Base-by-base conservation (phyloP, 352 stramenopile species). In the Globisporangium polare region DNA sequence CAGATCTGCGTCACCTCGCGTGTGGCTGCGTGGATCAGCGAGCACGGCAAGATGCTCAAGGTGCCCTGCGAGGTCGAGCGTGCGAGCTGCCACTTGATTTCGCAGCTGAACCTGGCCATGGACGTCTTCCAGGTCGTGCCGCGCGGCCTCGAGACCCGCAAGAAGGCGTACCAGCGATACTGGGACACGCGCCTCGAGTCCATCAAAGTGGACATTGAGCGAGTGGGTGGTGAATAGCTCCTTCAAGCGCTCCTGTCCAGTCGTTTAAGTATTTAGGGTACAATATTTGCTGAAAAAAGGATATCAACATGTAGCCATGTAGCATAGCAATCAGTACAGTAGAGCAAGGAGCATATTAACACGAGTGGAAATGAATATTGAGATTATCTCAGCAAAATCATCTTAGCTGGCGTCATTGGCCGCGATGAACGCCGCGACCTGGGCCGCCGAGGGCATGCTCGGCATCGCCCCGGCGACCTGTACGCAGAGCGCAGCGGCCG, bases 401-500 rank as follows among this genome's bases (percentile, higher is more conserved):
- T 10, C 20, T 60, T 37, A 41, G 20, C 33, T 59, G 20, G 24
- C 27, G 7, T 47, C 17, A 29, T 22, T 56, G 12, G 1, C 13
- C 0, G 71, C 65, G 7, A 89, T 52, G 46, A 90, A 74, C 7
- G 56, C 50, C 29, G 54, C 49, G 1, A 77, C 69, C 29, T 78
- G 53, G 0, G 74, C 67, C 1, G 62, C 71, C 4, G 77, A 75
- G 20, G 84, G 84, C 53, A 93, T 83, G 65, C 82, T 90, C 12
- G 80, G 75, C 60, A 91, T 75, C 0, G 86, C 86, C 46, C 86
- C 86, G 26, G 65, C 47, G 27, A 74, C 67, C 53, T 89, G 77
- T 17, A 94, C 81, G 20, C 83, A 92, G 5, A 94, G 46, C 10
- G 85, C 82, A 35, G 72, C 87, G 7, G 82, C 83, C 20, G 83